Evolutionary conservation across 768 basidiomycete genomes (phyloP).

Genomic region (Pulveroboletus sp.): DNA sequence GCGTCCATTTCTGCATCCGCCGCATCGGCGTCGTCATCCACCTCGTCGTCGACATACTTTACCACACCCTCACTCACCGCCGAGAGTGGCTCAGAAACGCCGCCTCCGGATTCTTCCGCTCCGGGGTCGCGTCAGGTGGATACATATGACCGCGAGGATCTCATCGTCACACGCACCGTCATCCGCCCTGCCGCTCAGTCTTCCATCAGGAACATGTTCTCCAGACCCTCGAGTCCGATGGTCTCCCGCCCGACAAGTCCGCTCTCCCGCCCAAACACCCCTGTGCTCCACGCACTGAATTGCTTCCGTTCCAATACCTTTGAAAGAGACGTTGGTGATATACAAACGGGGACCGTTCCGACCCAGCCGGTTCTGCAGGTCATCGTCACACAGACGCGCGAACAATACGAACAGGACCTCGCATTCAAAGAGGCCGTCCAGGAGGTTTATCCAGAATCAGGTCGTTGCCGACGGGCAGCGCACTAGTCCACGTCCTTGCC

Average conservation of each 20-base stretch:
- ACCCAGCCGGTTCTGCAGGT: slow-evolving; percentile 28
- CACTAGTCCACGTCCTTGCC: not conserved
- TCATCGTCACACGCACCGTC: slow-evolving; percentile 34
- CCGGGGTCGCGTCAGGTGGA: slow-evolving; percentile 19
- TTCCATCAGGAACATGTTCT: slow-evolving; percentile 21
- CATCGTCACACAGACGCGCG: slow-evolving; percentile 31
- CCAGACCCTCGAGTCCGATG: slow-evolving; percentile 30
- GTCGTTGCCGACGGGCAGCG: slow-evolving; percentile 14
- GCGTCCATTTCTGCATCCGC: slow-evolving; percentile 7
- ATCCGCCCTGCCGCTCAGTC: slow-evolving; percentile 32
- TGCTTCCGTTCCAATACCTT: slow-evolving; percentile 33
- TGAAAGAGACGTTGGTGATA: slow-evolving; percentile 28
- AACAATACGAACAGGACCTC: slow-evolving; percentile 31
- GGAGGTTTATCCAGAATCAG: slow-evolving; percentile 25
- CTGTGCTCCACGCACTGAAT: slow-evolving; percentile 26
- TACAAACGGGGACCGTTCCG: slow-evolving; percentile 11
- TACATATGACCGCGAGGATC: slow-evolving; percentile 28
- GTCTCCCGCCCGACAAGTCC: slow-evolving; percentile 25
- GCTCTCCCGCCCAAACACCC: slow-evolving; percentile 20
- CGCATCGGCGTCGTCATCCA: slow-evolving; percentile 4
- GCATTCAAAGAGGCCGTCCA: slow-evolving; percentile 30
- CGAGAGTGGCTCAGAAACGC: slow-evolving; percentile 5
- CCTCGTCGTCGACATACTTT: slow-evolving; percentile 21
- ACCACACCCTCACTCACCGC: slow-evolving; percentile 13
- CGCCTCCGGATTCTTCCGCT: slow-evolving; percentile 7